Conservation (phyloP, 495 filamentous ascomycete genomes). For the Penicillium ucsense region DNA sequence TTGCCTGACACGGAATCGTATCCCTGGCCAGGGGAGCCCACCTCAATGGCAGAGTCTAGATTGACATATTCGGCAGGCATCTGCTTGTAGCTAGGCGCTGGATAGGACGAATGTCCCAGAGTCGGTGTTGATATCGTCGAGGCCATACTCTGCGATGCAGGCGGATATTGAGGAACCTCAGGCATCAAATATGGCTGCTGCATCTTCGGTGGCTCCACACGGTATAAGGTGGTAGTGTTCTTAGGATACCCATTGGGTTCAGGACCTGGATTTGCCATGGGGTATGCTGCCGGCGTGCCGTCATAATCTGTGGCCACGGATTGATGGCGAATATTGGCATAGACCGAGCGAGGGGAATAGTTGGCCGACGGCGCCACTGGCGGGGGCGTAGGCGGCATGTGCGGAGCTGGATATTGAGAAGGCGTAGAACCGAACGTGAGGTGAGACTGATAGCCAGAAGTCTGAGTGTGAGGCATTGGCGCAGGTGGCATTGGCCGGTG, state of each 20-base stretch:
- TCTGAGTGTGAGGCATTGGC: slow-evolving; percentile 20
- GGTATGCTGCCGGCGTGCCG: slow-evolving; percentile 18
- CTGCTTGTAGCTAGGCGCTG: slow-evolving; percentile 17
- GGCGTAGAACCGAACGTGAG: slow-evolving; percentile 35
- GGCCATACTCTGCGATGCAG: slow-evolving; percentile 11
- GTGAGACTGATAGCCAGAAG: slow-evolving; percentile 27
- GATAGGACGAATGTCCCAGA: slow-evolving; percentile 10
- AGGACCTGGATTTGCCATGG: slow-evolving; percentile 18
- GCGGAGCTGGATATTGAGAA: slow-evolving; percentile 34
- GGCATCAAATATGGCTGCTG: slow-evolving; percentile 16
- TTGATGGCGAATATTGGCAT: slow-evolving; percentile 31
- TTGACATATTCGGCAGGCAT: slow-evolving; percentile 17
- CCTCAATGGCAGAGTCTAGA: slow-evolving; percentile 16
- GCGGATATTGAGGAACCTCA: slow-evolving; percentile 22
- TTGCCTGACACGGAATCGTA: slow-evolving; percentile 21
- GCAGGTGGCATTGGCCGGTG: slow-evolving; percentile 26
- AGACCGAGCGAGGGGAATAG: slow-evolving; percentile 35
- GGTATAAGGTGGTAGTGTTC: slow-evolving; percentile 20
- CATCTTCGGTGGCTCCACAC: slow-evolving; percentile 20
- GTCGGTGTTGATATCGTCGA: slow-evolving; percentile 20
- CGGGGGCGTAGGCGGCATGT: slow-evolving; percentile 37
- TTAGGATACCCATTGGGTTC: slow-evolving; percentile 21
- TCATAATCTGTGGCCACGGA: slow-evolving; percentile 30
- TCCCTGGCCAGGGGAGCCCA: slow-evolving; percentile 13
- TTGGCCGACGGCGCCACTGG: slow-evolving; percentile 32